A percentile compares a stretch with the other conserved stretches of the same genome.
Conservation (phyloP, 169 alveolate genomes). For the Eimeria maxima region DNA sequence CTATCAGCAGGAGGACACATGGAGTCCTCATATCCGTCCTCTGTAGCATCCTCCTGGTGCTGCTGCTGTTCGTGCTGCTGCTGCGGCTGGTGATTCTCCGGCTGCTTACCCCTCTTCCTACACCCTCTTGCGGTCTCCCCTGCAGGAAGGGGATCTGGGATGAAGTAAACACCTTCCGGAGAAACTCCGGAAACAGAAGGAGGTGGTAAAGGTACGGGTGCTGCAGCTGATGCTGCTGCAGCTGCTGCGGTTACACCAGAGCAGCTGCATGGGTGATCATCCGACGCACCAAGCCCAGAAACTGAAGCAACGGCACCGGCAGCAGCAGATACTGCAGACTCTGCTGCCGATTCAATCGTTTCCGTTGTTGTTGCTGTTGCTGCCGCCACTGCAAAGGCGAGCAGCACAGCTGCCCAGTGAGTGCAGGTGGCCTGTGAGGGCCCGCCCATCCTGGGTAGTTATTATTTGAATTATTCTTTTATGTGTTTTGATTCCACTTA, state of each 20-base stretch:
- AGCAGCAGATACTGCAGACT: constrained; percentile 1
- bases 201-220: neutral
- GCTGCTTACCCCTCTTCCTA: neutral
- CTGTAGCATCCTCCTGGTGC: neutral
- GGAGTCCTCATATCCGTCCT: neutral
- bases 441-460: neutral
- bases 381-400: neutral
- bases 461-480: neutral
- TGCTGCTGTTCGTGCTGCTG: neutral
- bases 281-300: constrained; percentile 75
- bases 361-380: neutral
- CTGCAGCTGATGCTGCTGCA: neutral
- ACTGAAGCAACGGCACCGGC: constrained; percentile 79
- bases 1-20: neutral
- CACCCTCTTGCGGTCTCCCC: neutral
- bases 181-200: constrained; percentile 41
- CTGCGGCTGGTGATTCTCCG: neutral
- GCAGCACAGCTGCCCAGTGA: neutral
- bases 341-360: neutral
- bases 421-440: neutral
- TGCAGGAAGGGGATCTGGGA: constrained; percentile 40
- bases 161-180: constrained; percentile 42
- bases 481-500: too few relatives aligned
- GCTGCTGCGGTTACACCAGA: neutral
- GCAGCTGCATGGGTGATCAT: constrained; percentile 45